Evolutionary conservation across 2,329 filamentous ascomycete genomes (phyloP), one percentile per base, ranked within the genome.

Genomic region (Ustilaginoidea virens): DNA sequence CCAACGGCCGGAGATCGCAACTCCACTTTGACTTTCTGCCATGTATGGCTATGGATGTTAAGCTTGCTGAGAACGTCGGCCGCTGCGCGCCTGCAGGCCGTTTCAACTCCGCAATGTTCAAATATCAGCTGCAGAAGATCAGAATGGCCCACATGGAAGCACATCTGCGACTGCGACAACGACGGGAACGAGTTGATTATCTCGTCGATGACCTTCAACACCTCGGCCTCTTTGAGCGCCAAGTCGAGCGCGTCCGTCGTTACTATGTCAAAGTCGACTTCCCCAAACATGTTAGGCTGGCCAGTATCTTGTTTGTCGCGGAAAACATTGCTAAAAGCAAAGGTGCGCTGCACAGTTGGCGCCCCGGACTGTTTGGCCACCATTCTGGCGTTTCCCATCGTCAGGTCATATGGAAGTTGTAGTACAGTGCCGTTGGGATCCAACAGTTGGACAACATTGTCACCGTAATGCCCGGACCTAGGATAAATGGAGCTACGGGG

Each of bases 261-360:
- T n/a, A 93, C 69, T 34, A 98, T 85, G 52, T 98, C 90, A 49
- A 96, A 98, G 49, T 96, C 86, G 3, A 92, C 86, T 47, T 96
- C 90, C 7, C 81, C 79, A 47, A 82, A 79, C 44, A 77, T 79
- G 32, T 69, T 67, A 5, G 90, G 90, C 40, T 92, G 80, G 2
- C 82, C 80, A 6, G 82, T 85, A 31, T 74, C 75, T 27, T 74
- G 63, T 25, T 69, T 74, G 38, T 92, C 80, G 23, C 90, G 72
- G 47, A 83, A 96, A 1, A 96, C 85, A 19, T 68, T 77, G 5
- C 85, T 86, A 48, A 98, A 94, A 0, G 80, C 74, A 50, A 83
- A 93, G 0, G 80, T 81, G 39, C 82, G 80, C 39, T 81, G 71
- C 5, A 82, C 56, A 1, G 72, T 62, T 0, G 72, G 60, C 9